Base-by-base conservation (phyloP, 169 alveolate genomes). In the Toxoplasma gondii region DNA sequence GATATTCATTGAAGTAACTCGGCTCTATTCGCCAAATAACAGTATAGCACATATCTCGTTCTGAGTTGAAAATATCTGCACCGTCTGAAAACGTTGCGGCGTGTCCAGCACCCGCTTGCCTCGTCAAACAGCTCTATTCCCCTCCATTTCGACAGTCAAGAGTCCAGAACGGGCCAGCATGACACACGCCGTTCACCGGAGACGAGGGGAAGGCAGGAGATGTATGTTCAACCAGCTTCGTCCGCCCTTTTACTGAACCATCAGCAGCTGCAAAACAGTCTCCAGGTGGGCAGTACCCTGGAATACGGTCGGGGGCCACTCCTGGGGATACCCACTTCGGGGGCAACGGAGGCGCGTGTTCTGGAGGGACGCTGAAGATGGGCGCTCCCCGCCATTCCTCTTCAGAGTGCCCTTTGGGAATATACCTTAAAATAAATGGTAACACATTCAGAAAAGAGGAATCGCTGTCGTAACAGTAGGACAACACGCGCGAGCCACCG, bases 321-420 rank as follows among this genome's bases (percentile, higher is more conserved):
- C 41, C 90, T 39, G 90, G 90, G 27, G 69, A 31, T 22, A 41
- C 90, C 95, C 95, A 83, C 80, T 92, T 92, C 43, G 95, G 95
- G 34, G 95, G 95, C 58, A 92, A 88, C 31, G 88, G 92, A 39
- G 95, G 95, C 12, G 95, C 78, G n/a, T 83, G 92, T 43, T 92
- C 92, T 22, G 95, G 95, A 0, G 95, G 95, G 41, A 92, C 92
- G 7, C 92, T 92, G 24, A 83, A 90, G 64, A 92, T 92, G 24
- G 95, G 95, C 12, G 95, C 92, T 10, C 92, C 95, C n/a, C 95
- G 38, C 95, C 95, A 92, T 74, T 92, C 95, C 44, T 92, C 95
- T 84, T 92, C 95, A n/a, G 82, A 64, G 38, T 83, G 95, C 44
- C 95, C 95, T 39, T 49, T 67, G 10, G 95, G 95, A 67, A 92